phyloP scores from a whole-genome alignment of 2,329 filamentous ascomycete species.

The Cryphonectria radicalis region DNA sequence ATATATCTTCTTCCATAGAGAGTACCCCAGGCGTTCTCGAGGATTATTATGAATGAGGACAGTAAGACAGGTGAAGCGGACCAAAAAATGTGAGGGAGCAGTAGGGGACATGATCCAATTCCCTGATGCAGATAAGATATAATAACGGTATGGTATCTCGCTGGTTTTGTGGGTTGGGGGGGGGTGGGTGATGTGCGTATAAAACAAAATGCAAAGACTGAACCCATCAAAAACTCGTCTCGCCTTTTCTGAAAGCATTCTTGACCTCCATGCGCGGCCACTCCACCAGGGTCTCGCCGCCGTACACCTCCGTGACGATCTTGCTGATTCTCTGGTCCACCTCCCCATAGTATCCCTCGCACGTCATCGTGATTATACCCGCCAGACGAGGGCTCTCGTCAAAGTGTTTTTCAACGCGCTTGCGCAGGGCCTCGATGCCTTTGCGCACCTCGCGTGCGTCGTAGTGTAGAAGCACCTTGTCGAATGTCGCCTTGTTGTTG shows the following conservation, averaged over 20 bases:
- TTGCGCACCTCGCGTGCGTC: constrained; percentile 85
- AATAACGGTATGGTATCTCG: constrained; percentile 15
- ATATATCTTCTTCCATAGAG: neutral
- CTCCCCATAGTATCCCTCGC: constrained; percentile 65
- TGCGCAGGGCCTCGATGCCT: constrained; percentile 86
- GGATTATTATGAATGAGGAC: neutral
- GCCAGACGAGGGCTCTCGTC: constrained; percentile 72
- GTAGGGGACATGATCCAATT: neutral
- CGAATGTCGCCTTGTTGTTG: constrained; percentile 81
- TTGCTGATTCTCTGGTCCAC: constrained; percentile 64
- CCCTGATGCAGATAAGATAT: constrained; percentile 5
- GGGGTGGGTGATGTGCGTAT: neutral
- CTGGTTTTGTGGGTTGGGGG: neutral
- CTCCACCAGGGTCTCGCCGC: constrained; percentile 67
- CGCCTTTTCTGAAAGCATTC: constrained; percentile 51
- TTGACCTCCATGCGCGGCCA: constrained; percentile 69
- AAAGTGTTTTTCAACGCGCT: constrained; percentile 97
- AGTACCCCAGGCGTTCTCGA: neutral
- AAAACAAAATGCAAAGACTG: constrained; percentile 4
- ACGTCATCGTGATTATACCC: constrained; percentile 61
- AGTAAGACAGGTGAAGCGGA: neutral
- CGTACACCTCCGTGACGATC: constrained; percentile 66
- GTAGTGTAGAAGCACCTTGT: constrained; percentile 80
- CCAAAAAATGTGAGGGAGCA: neutral
- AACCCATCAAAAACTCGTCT: constrained; percentile 6